Evolutionary conservation across 139 green algal species (phyloP).

Genomic region (Closterium sp.): DNA sequence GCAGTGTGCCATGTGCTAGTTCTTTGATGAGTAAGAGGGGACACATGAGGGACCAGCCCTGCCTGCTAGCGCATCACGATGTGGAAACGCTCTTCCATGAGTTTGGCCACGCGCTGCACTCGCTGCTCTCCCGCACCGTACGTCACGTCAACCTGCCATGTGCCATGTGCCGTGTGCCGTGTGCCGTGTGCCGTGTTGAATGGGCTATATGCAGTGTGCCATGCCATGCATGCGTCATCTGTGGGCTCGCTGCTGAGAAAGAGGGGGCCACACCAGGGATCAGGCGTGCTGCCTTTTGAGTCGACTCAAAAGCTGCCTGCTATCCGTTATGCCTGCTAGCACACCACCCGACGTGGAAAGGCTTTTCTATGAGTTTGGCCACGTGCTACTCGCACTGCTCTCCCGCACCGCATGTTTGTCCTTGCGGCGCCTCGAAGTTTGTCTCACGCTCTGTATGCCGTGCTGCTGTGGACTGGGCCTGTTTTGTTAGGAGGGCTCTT

Average conservation of each 20-base stretch:
- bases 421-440: too few species aligned
- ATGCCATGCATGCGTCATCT: too few species aligned
- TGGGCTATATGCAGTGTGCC: too few species aligned
- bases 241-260: too few species aligned
- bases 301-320: too few species aligned
- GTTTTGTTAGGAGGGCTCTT: too few species aligned
- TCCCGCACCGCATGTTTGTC: conserved; percentile 60
- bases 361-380: conserved; percentile 89
- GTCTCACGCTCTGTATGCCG: too few species aligned
- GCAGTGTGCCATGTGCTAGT: background rate
- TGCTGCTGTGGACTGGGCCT: too few species aligned
- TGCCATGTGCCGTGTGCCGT: background rate
- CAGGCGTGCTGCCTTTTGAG: background rate
- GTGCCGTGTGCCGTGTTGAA: background rate
- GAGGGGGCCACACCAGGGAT: too few species aligned
- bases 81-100: conserved; percentile 86
- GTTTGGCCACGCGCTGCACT: conserved; percentile 86
- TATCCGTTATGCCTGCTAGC: background rate
- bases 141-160: background rate
- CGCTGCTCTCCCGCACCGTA: conserved; percentile 73
- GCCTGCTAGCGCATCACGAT: conserved; percentile 51
- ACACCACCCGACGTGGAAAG: conserved; percentile 65
- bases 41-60: background rate
- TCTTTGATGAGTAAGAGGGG: too few species aligned
- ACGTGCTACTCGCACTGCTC: conserved; percentile 81